A percentile compares a stretch with the other conserved stretches of the same genome.
Evolutionary conservation across 768 basidiomycete genomes (phyloP).

Genomic region (Suillus placidus): DNA sequence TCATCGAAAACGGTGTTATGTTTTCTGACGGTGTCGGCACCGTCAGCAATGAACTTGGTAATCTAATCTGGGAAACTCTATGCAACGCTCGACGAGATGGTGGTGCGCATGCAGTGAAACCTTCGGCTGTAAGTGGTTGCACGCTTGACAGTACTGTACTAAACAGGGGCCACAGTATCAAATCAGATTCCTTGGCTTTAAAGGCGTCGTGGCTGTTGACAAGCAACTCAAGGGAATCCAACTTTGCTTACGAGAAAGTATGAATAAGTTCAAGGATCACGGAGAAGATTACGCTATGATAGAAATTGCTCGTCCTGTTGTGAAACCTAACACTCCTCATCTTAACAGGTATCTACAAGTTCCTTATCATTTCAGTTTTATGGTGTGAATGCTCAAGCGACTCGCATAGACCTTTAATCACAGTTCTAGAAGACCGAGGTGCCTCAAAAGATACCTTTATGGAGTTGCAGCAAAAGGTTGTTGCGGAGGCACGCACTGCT

Average conservation of each 20-base stretch:
- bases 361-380: not conserved
- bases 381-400: not conserved
- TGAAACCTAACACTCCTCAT: constrained; percentile 60
- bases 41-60: constrained; percentile 60
- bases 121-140: constrained; percentile 58
- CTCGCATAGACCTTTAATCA: constrained; percentile 61
- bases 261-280: constrained; percentile 72
- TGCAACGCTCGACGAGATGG: constrained; percentile 46
- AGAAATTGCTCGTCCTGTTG: constrained; percentile 72
- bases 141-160: not conserved
- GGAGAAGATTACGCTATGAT: constrained; percentile 56
- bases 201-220: constrained; percentile 80
- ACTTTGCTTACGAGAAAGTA: constrained; percentile 72
- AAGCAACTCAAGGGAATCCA: constrained; percentile 51
- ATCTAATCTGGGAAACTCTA: constrained; percentile 60
- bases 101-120: constrained; percentile 41
- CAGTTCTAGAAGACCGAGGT: constrained; percentile 77
- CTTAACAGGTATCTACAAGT: constrained; percentile 62
- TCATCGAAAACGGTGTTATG: constrained; percentile 45
- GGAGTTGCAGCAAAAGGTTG: constrained; percentile 60
- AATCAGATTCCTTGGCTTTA: constrained; percentile 83
- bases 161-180: constrained; percentile 51
- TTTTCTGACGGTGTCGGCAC: constrained; percentile 86
- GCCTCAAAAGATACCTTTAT: constrained; percentile 61
- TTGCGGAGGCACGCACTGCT: constrained; percentile 60